A percentile compares a stretch with the other conserved stretches of the same genome.
These are phyloP conservation scores for Colletotrichum siamense DNA, from an alignment of 2,329 filamentous ascomycete genomes.

Conservation along the genomic window DNA sequence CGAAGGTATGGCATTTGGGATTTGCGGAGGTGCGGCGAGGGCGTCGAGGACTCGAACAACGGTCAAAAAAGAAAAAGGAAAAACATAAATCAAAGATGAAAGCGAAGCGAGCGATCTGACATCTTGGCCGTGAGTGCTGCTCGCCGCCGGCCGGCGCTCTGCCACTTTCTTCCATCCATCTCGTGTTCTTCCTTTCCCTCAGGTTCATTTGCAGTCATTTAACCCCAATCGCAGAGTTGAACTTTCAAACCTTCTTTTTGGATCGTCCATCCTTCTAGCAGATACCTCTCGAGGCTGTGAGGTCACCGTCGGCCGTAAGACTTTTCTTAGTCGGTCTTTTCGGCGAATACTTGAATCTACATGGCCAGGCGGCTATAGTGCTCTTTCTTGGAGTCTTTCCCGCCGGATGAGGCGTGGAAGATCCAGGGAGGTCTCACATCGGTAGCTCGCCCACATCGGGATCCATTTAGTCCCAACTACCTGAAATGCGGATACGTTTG, in stretches of 20 bases:
- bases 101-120: not conserved
- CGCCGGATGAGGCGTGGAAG: not conserved
- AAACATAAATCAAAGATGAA: not conserved
- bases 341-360: not conserved
- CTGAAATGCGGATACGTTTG: not conserved
- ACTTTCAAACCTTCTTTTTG: not conserved
- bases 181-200: not conserved
- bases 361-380: not conserved
- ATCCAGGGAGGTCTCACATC: not conserved
- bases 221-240: not conserved
- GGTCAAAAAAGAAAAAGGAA: not conserved
- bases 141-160: not conserved
- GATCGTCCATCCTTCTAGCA: not conserved
- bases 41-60: not conserved
- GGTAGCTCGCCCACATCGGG: not conserved
- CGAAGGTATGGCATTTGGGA: not conserved
- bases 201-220: not conserved
- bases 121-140: not conserved
- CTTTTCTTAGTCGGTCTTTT: not conserved
- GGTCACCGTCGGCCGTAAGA: not conserved
- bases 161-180: not conserved
- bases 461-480: not conserved
- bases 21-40: not conserved
- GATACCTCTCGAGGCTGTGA: not conserved
- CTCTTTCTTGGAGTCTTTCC: not conserved